Conservation (phyloP, 257 asterid genomes). For the Lycium ferocissimum region DNA sequence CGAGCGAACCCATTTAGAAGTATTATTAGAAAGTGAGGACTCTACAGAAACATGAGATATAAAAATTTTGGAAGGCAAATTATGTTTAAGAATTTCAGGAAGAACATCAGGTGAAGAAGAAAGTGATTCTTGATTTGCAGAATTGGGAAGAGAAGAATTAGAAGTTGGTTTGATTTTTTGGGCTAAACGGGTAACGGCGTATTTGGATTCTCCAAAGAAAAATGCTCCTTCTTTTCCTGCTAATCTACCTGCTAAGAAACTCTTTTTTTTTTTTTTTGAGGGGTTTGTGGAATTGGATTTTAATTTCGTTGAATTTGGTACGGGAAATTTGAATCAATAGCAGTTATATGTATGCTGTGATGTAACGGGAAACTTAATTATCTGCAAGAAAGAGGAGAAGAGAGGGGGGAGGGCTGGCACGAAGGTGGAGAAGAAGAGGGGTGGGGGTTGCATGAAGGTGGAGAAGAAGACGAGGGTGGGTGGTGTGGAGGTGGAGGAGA, state of each 20-base stretch:
- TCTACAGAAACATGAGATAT: conserved; percentile 40
- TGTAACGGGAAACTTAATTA: no score
- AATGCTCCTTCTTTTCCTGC: conserved; percentile 84
- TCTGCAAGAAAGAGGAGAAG: no score
- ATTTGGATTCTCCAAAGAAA: conserved; percentile 91
- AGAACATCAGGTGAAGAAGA: conserved; percentile 67
- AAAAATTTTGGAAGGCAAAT: conserved; percentile 71
- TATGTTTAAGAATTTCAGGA: conserved; percentile 84
- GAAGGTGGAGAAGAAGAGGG: no score
- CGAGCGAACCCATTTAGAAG: no score
- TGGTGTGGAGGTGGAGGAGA: no score
- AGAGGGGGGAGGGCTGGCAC: no score
- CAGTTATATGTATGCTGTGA: neutral
- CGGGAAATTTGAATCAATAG: neutral
- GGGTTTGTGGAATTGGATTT: neutral
- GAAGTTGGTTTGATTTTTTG: conserved; percentile 36
- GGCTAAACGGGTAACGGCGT: conserved; percentile 61
- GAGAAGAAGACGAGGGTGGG: no score
- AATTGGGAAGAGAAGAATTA: no score
- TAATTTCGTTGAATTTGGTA: neutral
- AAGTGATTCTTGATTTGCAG: conserved; percentile 30
- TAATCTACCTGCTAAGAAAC: conserved; percentile 78
- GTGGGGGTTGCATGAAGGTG: no score
- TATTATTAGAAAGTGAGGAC: conserved; percentile 44
- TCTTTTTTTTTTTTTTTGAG: conserved; percentile 45